Conservation (phyloP, 2,329 filamentous ascomycete genomes). For the Penicillium sp. region DNA sequence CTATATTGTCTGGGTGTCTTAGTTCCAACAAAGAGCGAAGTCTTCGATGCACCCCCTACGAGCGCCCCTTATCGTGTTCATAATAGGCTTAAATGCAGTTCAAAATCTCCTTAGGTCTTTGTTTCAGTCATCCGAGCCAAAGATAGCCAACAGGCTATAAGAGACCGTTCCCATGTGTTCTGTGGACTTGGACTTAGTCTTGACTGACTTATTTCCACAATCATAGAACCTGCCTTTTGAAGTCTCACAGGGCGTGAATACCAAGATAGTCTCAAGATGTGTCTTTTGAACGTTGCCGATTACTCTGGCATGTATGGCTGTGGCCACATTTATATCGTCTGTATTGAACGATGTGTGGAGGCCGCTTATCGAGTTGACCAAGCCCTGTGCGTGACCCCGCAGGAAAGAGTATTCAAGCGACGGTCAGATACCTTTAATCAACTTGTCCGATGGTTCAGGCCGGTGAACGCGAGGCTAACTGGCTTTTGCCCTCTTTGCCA, state of each 20-base stretch:
- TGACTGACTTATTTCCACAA: neutral
- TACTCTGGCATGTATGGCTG: conserved; percentile 7
- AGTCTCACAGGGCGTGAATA: neutral
- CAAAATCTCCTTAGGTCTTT: neutral
- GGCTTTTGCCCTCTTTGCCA: conserved; percentile 7
- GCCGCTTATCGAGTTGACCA: neutral
- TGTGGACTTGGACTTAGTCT: neutral
- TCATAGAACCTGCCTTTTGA: neutral
- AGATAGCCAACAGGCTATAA: neutral
- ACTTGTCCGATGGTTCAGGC: conserved; percentile 4
- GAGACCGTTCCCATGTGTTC: neutral
- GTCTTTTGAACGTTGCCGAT: conserved; percentile 4
- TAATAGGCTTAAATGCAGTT: neutral
- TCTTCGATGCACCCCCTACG: neutral
- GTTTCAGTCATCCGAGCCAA: neutral
- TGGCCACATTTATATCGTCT: conserved; percentile 7
- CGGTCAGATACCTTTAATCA: neutral
- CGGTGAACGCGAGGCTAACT: conserved; percentile 1
- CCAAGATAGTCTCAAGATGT: conserved; percentile 1
- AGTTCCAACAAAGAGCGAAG: neutral
- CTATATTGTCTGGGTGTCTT: neutral
- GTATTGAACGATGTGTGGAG: conserved; percentile 1
- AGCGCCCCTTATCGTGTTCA: neutral
- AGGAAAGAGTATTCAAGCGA: neutral
- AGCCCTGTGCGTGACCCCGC: neutral